Conservation (phyloP, 371 early-diverging fungal genomes). For the Haplosporangium sp. region DNA sequence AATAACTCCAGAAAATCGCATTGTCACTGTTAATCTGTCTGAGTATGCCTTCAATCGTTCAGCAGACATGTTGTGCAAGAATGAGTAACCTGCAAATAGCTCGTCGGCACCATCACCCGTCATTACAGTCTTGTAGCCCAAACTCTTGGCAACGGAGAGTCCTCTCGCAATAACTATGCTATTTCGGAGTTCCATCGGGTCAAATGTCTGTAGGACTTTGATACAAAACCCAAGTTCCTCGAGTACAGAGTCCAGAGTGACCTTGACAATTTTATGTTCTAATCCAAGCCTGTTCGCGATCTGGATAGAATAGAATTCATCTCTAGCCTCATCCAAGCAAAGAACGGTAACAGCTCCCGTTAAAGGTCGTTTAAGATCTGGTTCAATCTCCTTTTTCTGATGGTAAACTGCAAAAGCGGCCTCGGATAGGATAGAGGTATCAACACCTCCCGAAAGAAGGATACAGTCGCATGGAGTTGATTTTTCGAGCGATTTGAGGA, state of each 20-base stretch:
- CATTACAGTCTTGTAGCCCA: constrained; percentile 64
- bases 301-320: constrained; percentile 59
- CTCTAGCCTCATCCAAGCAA: constrained; percentile 59
- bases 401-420: constrained; percentile 49
- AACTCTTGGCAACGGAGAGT: constrained; percentile 51
- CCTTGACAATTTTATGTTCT: constrained; percentile 56
- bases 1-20: constrained; percentile 61
- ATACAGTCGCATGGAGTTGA: constrained; percentile 60
- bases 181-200: constrained; percentile 73
- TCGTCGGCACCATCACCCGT: constrained; percentile 77
- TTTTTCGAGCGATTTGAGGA: constrained; percentile 50
- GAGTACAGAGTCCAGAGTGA: constrained; percentile 47
- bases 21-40: constrained; percentile 55
- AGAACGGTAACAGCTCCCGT: constrained; percentile 48
- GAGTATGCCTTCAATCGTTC: constrained; percentile 58
- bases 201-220: constrained; percentile 63
- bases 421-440: constrained; percentile 68
- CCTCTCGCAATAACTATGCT: constrained; percentile 62
- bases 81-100: constrained; percentile 72
- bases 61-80: constrained; percentile 61
- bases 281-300: constrained; percentile 57
- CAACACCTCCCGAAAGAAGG: constrained; percentile 69
- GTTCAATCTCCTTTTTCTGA: constrained; percentile 1
- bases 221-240: constrained; percentile 58
- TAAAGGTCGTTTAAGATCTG: constrained; percentile 15